Percentiles rank a stretch among this genome's conserved stretches.
Conservation (phyloP, 345 rosid genomes). For the sweet orange (Citrus sinensis) region DVS_A1.0 CM039163.1:25058501-25059000, state of each 20-base stretch:
- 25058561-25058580: background rate
- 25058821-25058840: background rate
- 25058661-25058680: too few relatives aligned
- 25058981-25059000: background rate
- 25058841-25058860: constrained; percentile 6
- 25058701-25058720: background rate
- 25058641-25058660: background rate
- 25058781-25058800: background rate
- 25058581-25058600: background rate
- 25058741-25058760: background rate
- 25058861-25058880: constrained; percentile 11
- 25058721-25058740: background rate
- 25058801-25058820: constrained; percentile 15
- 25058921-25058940: background rate
- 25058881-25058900: constrained; percentile 2
- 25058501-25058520: too few relatives aligned
- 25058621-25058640: background rate
- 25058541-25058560: too few relatives aligned
- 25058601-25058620: too few relatives aligned
- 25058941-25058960: background rate
- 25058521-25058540: too few relatives aligned
- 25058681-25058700: background rate
- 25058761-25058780: background rate
- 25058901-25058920: constrained; percentile 30
- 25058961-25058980: background rate